Base-by-base conservation (phyloP, 179 eudicot genomes). In the Drosera spatulata region DNA sequence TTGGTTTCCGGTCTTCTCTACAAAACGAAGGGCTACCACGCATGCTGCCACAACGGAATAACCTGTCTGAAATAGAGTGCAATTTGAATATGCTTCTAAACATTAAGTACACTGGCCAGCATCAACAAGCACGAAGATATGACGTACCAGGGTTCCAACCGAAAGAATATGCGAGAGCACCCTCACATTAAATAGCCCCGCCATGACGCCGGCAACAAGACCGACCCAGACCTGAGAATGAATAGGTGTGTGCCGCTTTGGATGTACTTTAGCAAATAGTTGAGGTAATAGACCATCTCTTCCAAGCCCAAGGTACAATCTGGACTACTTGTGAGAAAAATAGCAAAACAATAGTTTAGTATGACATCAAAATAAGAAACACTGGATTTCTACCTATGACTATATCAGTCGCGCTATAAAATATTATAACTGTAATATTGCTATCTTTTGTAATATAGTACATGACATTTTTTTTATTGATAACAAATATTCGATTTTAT, bases 11-110 rank as follows among this genome's bases (percentile, higher is more conserved):
- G 71, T 11, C 61, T 79, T 84, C 55, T 91, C 86, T 54, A 75
- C 74, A 82, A 87, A 88, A 22, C 96, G 93, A 41, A 91, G 86
- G 65, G 84, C 75, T 66, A 91, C 79, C 61, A 91, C 84, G 74
- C 98, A 84, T 65, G 98, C 98, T 58, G 96, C 78, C 55, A 91
- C 98, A 55, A 91, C 96, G 58, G 98, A 91, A 69, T 91, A 91
- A 61, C 96, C 98, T 49, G 96, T 89, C 98, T 91, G 80, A 59
- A 76, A 75, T 61, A 75, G 58, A 63, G 50, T 33, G 39, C 54
- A 48, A 10, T 57, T 56, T 46, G 39, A 59, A 55, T 50, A 65
- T 67, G 33, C 65, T 53, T 7, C 48, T 50, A 67, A 61, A 55
- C 58, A 9, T 47, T 67, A 54, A 33, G 55, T 50, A 7, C 33